These are phyloP conservation scores for Croton laevigatus DNA, from an alignment of 441 rosid species.

Conservation along the genomic window DNA sequence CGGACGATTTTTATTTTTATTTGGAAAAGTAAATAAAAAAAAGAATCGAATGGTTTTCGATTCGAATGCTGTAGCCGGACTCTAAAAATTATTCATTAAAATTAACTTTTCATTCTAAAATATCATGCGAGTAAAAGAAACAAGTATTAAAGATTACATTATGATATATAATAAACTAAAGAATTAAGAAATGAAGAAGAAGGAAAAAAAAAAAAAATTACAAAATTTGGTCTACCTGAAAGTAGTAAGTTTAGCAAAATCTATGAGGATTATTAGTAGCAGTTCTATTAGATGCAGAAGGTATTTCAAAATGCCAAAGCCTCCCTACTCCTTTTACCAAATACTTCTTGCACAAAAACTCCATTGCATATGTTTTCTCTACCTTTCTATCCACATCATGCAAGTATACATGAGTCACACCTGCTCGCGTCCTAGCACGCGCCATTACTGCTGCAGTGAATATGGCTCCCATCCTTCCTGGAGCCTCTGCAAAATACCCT, in stretches of 20 bases:
- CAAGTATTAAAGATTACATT: not conserved
- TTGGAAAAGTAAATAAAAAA: too few species aligned
- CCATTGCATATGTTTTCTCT: constrained; percentile 50
- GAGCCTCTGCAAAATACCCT: constrained; percentile 55
- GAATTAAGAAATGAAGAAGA: not conserved
- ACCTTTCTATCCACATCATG: constrained; percentile 62
- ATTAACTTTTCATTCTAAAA: too few species aligned
- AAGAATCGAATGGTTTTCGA: too few species aligned
- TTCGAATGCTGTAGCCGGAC: too few species aligned
- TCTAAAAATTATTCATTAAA: too few species aligned
- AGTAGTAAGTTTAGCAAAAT: constrained; percentile 6
- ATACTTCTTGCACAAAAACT: constrained; percentile 51
- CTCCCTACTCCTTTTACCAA: constrained; percentile 42
- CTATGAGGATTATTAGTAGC: not conserved
- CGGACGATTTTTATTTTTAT: too few species aligned
- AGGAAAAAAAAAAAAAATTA: not conserved
- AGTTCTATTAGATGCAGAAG: constrained; percentile 31
- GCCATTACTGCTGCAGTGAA: constrained; percentile 68
- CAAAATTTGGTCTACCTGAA: not conserved
- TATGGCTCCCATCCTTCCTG: constrained; percentile 72
- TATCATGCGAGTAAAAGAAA: too few species aligned
- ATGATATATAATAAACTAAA: not conserved
- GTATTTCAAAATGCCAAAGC: constrained; percentile 66
- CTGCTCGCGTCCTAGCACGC: constrained; percentile 40
- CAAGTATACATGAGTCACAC: constrained; percentile 60